phyloP scores from a whole-genome alignment of 2,329 filamentous ascomycete genomes.

The Neonectria sp. region DNA sequence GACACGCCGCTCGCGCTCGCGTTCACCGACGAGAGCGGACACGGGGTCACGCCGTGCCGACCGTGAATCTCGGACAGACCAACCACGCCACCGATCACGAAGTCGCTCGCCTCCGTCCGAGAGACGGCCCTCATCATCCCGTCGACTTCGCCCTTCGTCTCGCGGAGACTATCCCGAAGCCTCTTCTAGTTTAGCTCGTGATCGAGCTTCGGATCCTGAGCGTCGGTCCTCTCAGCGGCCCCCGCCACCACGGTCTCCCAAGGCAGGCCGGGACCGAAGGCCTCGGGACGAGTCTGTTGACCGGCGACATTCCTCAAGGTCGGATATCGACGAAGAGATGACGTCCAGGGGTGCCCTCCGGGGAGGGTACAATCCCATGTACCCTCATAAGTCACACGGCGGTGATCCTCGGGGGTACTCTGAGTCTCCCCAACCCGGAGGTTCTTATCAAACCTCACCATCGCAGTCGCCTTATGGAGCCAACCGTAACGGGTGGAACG shows the following conservation, averaged over 20 bases:
- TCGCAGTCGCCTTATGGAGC: conserved; percentile 59
- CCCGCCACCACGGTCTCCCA: conserved; percentile 48
- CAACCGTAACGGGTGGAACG: conserved; percentile 57
- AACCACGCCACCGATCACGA: conserved; percentile 41
- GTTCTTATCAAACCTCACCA: conserved; percentile 63
- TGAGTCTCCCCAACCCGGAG: conserved; percentile 60
- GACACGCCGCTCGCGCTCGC: conserved; percentile 43
- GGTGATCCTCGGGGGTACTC: conserved; percentile 56
- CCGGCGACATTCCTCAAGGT: conserved; percentile 60
- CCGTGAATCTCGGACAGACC: conserved; percentile 42
- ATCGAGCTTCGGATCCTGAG: conserved; percentile 36
- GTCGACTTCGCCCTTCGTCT: conserved; percentile 40
- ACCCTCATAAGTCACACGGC: conserved; percentile 55
- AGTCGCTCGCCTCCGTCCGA: conserved; percentile 45
- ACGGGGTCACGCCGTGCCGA: conserved; percentile 43
- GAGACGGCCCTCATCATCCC: conserved; percentile 37
- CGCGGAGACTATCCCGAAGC: conserved; percentile 41
- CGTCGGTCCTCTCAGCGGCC: conserved; percentile 42
- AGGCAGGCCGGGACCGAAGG: conserved; percentile 46
- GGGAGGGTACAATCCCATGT: conserved; percentile 58
- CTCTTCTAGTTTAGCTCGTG: conserved; percentile 33
- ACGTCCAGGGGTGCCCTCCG: conserved; percentile 60
- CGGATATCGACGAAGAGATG: conserved; percentile 68
- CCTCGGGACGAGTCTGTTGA: conserved; percentile 49
- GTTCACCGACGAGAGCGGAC: conserved; percentile 47